Percentiles rank a stretch among this genome's conserved stretches.
phyloP scores from a whole-genome alignment of 1,139 yeast genomes.

The Pichia sp. region DNA sequence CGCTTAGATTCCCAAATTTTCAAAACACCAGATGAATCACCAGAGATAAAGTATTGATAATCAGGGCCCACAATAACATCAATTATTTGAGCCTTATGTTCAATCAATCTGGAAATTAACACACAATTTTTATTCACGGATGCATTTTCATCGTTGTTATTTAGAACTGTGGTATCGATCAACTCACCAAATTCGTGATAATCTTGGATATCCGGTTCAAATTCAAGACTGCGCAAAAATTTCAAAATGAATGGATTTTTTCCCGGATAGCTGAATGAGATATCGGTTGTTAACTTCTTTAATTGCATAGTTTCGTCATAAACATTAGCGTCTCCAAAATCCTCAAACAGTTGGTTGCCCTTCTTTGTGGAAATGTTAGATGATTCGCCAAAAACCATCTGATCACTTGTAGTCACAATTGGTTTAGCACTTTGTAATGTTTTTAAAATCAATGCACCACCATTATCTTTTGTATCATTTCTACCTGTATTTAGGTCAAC shows the following conservation, averaged over 20 bases:
- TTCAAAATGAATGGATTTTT: constrained; percentile 60
- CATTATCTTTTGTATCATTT: neutral
- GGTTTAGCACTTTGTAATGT: constrained; percentile 41
- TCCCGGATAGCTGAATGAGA: constrained; percentile 64
- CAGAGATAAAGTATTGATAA: constrained; percentile 69
- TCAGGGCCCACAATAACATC: constrained; percentile 61
- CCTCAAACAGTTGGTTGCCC: constrained; percentile 34
- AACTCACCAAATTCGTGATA: constrained; percentile 66
- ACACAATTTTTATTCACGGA: neutral
- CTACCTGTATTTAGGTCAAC: no score
- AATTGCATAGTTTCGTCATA: constrained; percentile 27
- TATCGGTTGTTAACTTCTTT: constrained; percentile 26
- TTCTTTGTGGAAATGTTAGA: neutral
- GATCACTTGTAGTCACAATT: constrained; percentile 55
- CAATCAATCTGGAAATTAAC: constrained; percentile 58
- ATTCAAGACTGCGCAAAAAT: constrained; percentile 51
- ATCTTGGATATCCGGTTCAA: constrained; percentile 57
- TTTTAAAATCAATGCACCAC: constrained; percentile 21
- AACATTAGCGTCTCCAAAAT: constrained; percentile 38
- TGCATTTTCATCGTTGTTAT: neutral
- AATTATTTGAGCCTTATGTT: constrained; percentile 52
- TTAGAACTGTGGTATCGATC: neutral
- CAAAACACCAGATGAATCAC: constrained; percentile 69
- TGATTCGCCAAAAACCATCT: constrained; percentile 50
- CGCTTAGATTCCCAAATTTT: constrained; percentile 77